Evolutionary conservation across 208 protist species (phyloP).

Genomic region (Wallacemonas sp.): DNA sequence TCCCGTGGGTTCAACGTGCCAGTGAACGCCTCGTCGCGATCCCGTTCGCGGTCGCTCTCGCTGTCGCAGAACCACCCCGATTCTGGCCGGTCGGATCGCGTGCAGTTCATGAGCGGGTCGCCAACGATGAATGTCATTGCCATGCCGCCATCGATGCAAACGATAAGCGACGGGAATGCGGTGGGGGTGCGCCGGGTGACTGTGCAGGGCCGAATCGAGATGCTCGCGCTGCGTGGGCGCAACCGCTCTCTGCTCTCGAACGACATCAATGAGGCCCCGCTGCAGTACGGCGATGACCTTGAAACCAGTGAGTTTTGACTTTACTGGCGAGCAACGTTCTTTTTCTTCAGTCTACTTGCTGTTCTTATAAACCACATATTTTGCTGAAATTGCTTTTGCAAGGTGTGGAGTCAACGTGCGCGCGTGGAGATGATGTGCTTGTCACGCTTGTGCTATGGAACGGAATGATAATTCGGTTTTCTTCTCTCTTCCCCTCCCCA

Average conservation of each 20-base stretch:
- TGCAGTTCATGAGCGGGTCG: background rate
- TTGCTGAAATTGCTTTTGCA: too few species aligned
- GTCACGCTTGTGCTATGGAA: too few species aligned
- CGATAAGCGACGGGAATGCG: background rate
- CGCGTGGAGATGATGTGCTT: too few species aligned
- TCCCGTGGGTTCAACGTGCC: conserved; percentile 3
- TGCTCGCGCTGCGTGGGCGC: background rate
- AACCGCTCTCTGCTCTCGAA: conserved; percentile 11
- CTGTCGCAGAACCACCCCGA: too few species aligned
- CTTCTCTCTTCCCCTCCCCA: conserved; percentile 5
- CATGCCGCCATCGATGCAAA: background rate
- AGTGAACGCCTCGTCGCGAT: too few species aligned
- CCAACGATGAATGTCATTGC: too few species aligned
- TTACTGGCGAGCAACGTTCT: too few species aligned
- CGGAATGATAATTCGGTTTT: conserved; percentile 8
- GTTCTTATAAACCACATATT: too few species aligned
- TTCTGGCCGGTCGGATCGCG: too few species aligned
- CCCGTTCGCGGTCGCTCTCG: too few species aligned
- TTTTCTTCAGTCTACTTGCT: conserved; percentile 19
- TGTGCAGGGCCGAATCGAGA: background rate
- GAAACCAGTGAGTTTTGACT: conserved; percentile 3
- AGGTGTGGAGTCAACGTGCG: too few species aligned
- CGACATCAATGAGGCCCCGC: background rate
- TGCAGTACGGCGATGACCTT: background rate
- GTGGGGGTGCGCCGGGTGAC: background rate